Evolutionary conservation across 2,329 filamentous ascomycete genomes (phyloP), one percentile per base, ranked within the genome.

Genomic region (Fusarium pilosicola): DNA sequence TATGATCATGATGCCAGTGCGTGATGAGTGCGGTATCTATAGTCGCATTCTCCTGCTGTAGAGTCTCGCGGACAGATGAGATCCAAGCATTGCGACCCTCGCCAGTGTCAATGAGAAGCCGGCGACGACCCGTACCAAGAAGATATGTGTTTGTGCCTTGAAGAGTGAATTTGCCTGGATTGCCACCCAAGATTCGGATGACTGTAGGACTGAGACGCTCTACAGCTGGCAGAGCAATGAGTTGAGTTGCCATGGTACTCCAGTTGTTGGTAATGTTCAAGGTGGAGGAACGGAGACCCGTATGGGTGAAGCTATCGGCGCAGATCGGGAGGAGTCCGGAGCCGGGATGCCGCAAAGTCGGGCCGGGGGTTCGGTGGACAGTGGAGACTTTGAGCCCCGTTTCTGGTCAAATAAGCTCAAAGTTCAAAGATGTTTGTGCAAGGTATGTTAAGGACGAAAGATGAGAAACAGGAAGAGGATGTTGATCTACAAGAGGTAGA

Each of bases 91-190:
- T 89, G 65, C 86, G 89, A 52, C 96, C 96, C 82, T 97, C 92
- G 55, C 93, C 96, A 0, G 95, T 97, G 83, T 99, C 96, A 78
- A 99, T 90, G 28, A 99, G 88, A 66, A 98, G 87, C 15, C 96
- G 91, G 12, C 85, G 83, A 11, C 85, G 81, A 7, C 95, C 96
- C 12, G 88, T 91, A 66, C 96, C 96, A 67, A 99, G 79, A 24
- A 99, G 88, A 81, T 99, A 99, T 39, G 96, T 99, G 82, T 99
- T 99, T 75, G 96, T 98, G 71, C 95, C 92, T 83, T 92, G 89
- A 17, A 92, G 84, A 9, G 89, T 88, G 78, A 91, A 91, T 86
- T 97, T 98, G 79, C 93, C 90, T 18, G 96, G 96, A 82, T 99
- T 99, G 14, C 93, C 94, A 66, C 93, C 96, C 24, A 98, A 86